A percentile compares a stretch with the other conserved stretches of the same genome.
Conservation (phyloP, 208 protist species). For the Leishmania tropica region DNA sequence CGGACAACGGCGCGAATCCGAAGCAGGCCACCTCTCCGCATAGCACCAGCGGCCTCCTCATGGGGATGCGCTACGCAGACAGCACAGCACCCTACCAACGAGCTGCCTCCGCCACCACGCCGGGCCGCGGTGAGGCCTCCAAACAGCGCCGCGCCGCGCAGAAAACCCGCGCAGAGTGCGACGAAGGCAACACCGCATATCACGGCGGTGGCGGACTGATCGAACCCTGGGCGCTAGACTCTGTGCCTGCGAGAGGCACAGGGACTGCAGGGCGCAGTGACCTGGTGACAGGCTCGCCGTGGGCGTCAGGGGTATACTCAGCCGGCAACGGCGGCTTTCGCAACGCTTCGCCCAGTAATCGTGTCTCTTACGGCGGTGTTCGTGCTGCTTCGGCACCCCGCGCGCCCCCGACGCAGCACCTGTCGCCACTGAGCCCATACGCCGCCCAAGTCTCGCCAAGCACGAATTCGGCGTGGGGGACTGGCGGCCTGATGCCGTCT, state of each 20-base stretch:
- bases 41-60: background rate
- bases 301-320: background rate
- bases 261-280: background rate
- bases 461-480: background rate
- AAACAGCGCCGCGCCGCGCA: background rate
- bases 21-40: background rate
- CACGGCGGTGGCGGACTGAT: background rate
- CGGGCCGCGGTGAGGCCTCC: background rate
- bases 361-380: background rate
- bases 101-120: slow-evolving; percentile 2
- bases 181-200: background rate
- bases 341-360: background rate
- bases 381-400: slow-evolving; percentile 4
- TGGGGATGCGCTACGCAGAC: background rate
- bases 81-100: background rate
- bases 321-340: background rate
- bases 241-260: background rate
- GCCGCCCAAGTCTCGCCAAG: background rate
- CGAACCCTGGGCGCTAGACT: no score
- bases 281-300: background rate
- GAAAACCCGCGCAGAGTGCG: background rate
- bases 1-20: background rate
- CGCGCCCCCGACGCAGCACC: no score
- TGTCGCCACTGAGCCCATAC: background rate
- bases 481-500: background rate